These are phyloP conservation scores for Funneliformis mosseae DNA, from an alignment of 192 early-diverging fungal genomes.

Conservation along the genomic window DNA sequence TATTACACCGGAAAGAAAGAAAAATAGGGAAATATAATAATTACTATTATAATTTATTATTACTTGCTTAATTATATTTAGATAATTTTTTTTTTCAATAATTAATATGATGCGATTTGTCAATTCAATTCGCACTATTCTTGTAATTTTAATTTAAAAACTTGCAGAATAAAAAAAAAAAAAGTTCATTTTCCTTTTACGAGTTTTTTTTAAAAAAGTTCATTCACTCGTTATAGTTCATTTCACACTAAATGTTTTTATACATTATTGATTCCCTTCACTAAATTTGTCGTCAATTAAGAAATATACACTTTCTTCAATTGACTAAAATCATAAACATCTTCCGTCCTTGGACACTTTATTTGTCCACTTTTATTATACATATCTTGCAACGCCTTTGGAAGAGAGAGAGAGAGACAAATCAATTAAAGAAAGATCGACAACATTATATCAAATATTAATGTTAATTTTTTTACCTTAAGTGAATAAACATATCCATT, in stretches of 20 bases:
- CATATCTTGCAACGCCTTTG: slow-evolving; percentile 70
- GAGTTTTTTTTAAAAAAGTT: background rate
- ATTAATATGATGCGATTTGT: no score
- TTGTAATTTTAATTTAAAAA: no score
- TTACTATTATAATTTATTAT: no score
- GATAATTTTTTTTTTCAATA: no score
- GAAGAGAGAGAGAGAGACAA: background rate
- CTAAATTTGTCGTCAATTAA: slow-evolving; percentile 32
- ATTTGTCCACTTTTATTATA: slow-evolving; percentile 67
- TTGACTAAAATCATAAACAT: slow-evolving; percentile 54
- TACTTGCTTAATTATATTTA: no score
- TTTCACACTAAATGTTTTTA: background rate
- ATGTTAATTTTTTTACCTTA: slow-evolving; percentile 53
- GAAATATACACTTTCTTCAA: slow-evolving; percentile 81
- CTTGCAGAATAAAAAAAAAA: no score
- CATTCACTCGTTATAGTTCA: background rate
- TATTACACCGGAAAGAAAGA: background rate
- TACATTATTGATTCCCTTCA: background rate
- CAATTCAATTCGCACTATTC: no score
- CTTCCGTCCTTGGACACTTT: slow-evolving; percentile 71
- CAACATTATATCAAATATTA: background rate
- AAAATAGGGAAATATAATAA: background rate
- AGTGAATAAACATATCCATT: slow-evolving; percentile 96
- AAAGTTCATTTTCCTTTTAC: background rate
- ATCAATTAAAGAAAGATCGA: background rate